These are phyloP conservation scores for Rhododendron vialii DNA, from an alignment of 148 eudicot species.

Conservation along the genomic window DNA sequence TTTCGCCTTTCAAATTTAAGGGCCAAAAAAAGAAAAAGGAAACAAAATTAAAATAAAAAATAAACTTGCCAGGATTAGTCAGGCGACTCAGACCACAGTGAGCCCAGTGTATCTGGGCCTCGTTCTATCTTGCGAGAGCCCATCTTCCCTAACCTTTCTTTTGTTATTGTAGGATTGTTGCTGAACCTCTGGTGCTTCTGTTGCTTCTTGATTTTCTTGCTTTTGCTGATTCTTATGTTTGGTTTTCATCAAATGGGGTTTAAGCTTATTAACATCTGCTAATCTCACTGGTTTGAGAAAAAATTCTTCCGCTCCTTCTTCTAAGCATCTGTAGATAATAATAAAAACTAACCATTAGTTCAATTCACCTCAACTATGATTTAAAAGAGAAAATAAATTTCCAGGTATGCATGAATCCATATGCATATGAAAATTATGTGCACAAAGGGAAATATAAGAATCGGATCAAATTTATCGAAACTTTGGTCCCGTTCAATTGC, in stretches of 20 bases:
- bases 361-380: neutral
- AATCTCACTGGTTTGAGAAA: slow-evolving; percentile 84
- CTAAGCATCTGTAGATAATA: slow-evolving; percentile 60
- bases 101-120: slow-evolving; percentile 74
- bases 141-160: slow-evolving; percentile 68
- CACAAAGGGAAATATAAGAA: neutral
- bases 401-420: no score
- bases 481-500: neutral
- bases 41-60: neutral
- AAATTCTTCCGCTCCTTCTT: slow-evolving; percentile 95
- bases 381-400: neutral
- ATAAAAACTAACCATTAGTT: neutral
- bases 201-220: slow-evolving; percentile 20
- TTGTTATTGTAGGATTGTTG: slow-evolving; percentile 39
- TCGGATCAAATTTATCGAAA: neutral
- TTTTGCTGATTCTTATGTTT: slow-evolving; percentile 25
- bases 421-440: no score
- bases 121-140: slow-evolving; percentile 63
- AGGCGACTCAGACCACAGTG: slow-evolving; percentile 48
- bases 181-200: slow-evolving; percentile 12
- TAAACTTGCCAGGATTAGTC: slow-evolving; percentile 4
- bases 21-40: neutral
- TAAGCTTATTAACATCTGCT: slow-evolving; percentile 80
- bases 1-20: neutral
- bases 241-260: slow-evolving; percentile 73